Evolutionary conservation across 163 green algal species (phyloP).

Genomic region (Coccomyxa subellipsoidea): DNA sequence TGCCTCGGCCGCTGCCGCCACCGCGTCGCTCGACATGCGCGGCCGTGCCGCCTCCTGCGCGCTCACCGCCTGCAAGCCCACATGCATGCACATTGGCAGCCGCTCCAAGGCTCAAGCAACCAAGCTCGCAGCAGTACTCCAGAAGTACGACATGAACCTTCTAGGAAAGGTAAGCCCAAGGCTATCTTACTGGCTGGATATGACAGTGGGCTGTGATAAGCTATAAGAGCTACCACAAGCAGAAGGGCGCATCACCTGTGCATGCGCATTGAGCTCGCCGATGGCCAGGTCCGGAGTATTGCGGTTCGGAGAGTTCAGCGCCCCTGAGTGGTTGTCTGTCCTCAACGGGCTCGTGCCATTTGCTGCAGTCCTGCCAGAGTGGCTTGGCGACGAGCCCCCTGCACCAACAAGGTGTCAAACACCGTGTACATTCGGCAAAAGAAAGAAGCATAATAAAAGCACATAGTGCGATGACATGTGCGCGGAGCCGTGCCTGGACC

Average conservation of each 20-base stretch:
- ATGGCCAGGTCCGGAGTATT: background rate
- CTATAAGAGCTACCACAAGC: too few relatives aligned
- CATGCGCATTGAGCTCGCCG: background rate
- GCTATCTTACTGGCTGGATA: background rate
- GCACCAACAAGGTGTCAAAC: background rate
- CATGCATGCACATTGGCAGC: background rate
- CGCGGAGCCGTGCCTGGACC: background rate
- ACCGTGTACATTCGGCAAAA: background rate
- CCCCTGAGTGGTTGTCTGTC: background rate
- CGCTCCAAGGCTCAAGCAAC: background rate
- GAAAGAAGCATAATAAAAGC: background rate
- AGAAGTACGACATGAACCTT: too few relatives aligned
- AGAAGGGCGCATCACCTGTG: background rate
- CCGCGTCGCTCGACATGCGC: background rate
- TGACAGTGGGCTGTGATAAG: too few relatives aligned
- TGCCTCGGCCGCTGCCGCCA: constrained; percentile 10
- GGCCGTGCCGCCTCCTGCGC: background rate
- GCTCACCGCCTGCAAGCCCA: background rate
- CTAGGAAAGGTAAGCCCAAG: too few relatives aligned
- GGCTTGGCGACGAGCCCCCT: background rate
- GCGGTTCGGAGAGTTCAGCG: background rate
- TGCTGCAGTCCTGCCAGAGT: background rate
- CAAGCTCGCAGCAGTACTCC: too few relatives aligned
- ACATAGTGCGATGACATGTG: background rate
- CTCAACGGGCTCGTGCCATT: background rate